Evolutionary conservation across 257 asterid genomes (phyloP), one percentile per base, ranked within the genome.

Genomic region (Fraxinus anomala): DNA sequence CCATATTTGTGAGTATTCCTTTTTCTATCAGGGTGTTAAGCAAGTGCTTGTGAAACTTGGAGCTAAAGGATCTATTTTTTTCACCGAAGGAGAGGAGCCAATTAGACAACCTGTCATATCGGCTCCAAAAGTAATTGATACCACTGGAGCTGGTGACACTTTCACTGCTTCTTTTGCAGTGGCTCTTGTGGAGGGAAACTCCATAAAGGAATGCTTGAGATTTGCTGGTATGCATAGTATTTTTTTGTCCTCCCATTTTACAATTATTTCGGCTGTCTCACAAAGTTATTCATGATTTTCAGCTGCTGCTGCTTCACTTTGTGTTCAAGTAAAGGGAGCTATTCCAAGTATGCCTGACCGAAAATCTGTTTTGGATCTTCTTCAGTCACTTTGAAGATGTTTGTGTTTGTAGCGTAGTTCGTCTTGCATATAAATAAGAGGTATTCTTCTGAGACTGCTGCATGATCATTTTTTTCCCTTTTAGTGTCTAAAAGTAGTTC

Each of bases 291-390:
- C 54, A 70, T 71, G 40, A 70, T 76, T 75, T 80, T 79, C 94
- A 95, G 99, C 99, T 76, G 97, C 98, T 19, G 99, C 98, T 34
- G 99, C 99, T 76, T 91, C 98, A 13, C 92, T 95, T 19, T 95
- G 99, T 85, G 91, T 95, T 82, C 98, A 93, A 88, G 98, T 95
- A 77, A 95, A 95, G 88, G 99, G 99, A 39, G 98, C 98, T 80
- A 95, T 95, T 83, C 98, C 97, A n/a, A 95, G 98, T 89, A 93
- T 95, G 98, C 99, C 99, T 1, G 92, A 88, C 28, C 84, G 98
- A 72, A 81, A 73, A 65, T 87, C 96, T 44, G 98, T 95, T 69
- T 56, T 92, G 76, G 84, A 85, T 80, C 97, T 95, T 80, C 94
- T 93, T 59, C 89, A 90, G 79, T 79, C 88, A 49, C 73, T 69